Base-by-base conservation (phyloP, 2,329 filamentous ascomycete genomes). In the Pseudogymnoascus pannorum region DNA sequence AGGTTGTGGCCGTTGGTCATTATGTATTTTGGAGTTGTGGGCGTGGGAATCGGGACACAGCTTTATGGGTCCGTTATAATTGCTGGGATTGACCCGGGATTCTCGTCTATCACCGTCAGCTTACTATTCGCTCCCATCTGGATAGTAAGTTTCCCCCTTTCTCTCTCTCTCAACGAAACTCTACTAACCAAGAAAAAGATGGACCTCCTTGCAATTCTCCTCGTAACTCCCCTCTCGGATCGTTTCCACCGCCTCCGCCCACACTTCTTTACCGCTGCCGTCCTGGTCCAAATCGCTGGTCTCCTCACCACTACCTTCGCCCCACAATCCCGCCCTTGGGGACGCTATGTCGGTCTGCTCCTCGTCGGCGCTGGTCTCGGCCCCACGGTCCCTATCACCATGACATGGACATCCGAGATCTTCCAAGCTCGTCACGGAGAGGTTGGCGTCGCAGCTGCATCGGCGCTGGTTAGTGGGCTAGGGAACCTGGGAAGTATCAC, bases 1-100 rank as follows among this genome's bases (percentile, higher is more conserved):
- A 84, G 91, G 2, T 79, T 96, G 16, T 96, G 91, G 88, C 92
- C 92, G 1, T 75, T 96, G 66, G 81, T 87, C 1, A 71, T 96
- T 60, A 96, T 96, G 92, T 96, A 96, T 75, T 96, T 96, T 75
- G 92, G 92, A 18, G 92, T 96, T 2, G 92, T 96, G 1, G 92
- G 92, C 20, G 92, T 96, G 2, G 92, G 92, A 7, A 96, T 96
- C 64, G 92, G 91, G 48, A 92, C 91, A 0, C 91, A 96, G 75
- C 84, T 89, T 54, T 96, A 96, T 71, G 90, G 88, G 31, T 93
- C 87, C 2, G 85, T 96, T 66, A 96, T 96, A 68, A 94, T 96
- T 68, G 81, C 83, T 14, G 84, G 86, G 8, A 94, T 94, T 70
- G 86, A 92, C 70, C 84, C 89, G 0, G 76, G 76, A 0, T 85